Base-by-base conservation (phyloP, 805 yeast genomes). In the Starmerella scarabaei region DNA sequence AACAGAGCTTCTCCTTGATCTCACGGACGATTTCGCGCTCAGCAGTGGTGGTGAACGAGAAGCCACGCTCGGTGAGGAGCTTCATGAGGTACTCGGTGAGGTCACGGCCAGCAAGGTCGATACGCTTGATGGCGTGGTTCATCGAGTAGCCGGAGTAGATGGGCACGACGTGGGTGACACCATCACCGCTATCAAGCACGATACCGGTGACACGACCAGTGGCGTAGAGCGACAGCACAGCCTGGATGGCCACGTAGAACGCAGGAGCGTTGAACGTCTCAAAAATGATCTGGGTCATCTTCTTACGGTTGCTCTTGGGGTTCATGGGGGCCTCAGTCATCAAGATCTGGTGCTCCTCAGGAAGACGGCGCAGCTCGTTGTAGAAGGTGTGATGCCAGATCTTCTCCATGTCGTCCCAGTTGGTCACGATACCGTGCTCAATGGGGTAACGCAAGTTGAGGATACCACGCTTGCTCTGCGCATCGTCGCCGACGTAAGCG, bases 351-450 rank as follows among this genome's bases (percentile, higher is more conserved):
- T 91, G 98, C 72, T 91, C 98, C 72, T 91, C 98, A 69, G 97
- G 97, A 47, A 96, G 96, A 66, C 91, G 96, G 74, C 97, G 84
- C 71, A 91, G 80, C 73, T 91, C 98, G 73, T 91, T 91, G 88
- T 86, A 88, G 78, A 91, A 91, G 59, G 97, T 91, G 77, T 91
- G 98, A 71, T 91, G 97, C 98, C 98, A 91, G 76, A 91, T 91
- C 73, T 88, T 88, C 75, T 91, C 98, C 98, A 91, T 91, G 66
- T 91, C 98, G 67, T 88, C 96, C 98, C 98, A 91, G 85, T 91
- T 85, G 71, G 94, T 88, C 53, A 91, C 97, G 58, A 91, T 85
- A 82, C 98, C 98, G 76, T 91, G 98, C 75, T 91, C 97, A 65
- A 88, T 91, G 65, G 98, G 98, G 75, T 91, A 91, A 72, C 94